Conservation (phyloP, 371 early-diverging fungal genomes). For the Syncephalastrum sp. region DNA sequence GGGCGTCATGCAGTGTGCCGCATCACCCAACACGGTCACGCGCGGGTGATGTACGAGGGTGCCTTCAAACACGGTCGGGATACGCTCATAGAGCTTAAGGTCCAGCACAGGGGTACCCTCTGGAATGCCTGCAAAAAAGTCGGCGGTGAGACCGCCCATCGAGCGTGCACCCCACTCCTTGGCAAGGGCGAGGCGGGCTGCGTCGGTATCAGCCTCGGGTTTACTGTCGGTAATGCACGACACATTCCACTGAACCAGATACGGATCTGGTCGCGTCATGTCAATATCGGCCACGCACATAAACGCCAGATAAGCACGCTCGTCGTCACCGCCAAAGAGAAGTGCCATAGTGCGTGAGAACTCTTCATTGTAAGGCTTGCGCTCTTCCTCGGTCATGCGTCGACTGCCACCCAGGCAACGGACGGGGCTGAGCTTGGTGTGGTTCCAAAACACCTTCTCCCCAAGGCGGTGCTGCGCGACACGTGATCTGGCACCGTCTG, state of each 20-base stretch:
- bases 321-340: neutral
- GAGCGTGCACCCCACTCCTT: constrained; percentile 5
- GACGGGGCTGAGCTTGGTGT: constrained; percentile 7
- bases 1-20: constrained; percentile 13
- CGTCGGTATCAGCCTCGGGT: constrained; percentile 6
- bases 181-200: constrained; percentile 9
- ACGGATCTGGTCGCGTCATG: neutral
- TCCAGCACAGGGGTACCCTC: neutral
- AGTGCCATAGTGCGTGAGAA: neutral
- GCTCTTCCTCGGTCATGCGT: constrained; percentile 5
- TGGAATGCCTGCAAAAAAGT: neutral
- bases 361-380: neutral
- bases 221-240: neutral
- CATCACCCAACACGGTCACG: constrained; percentile 14
- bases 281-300: constrained; percentile 10
- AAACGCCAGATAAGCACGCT: no score
- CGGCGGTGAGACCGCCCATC: no score
- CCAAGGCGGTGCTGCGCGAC: constrained; percentile 13
- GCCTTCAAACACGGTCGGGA: constrained; percentile 8
- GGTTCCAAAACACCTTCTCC: neutral
- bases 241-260: constrained; percentile 6
- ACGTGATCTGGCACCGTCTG: constrained; percentile 13
- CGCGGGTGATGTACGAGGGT: neutral
- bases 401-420: constrained; percentile 4
- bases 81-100: constrained; percentile 15